Evolutionary conservation across 1,284 basidiomycete species (phyloP), one percentile per base, ranked within the genome.

Genomic region (Trichosporon coremiiforme): DNA sequence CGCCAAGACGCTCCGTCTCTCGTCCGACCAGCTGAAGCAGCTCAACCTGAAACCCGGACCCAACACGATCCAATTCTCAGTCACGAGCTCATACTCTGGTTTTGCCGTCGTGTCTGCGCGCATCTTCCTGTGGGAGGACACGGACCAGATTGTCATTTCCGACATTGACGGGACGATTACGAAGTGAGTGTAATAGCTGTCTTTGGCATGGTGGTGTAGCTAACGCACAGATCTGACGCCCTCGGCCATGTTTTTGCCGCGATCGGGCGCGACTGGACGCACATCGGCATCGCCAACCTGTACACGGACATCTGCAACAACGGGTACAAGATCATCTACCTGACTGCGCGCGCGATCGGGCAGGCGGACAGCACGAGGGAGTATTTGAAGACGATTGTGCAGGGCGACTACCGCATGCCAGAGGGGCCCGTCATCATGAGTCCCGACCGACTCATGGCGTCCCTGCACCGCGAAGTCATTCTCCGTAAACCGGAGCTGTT

Each of bases 141-240:
- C 89, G 8, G 94, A 98, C 81, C 88, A 89, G 31, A 89, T 99
- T 25, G 92, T 99, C 38, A 90, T 99, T 57, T 98, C 95, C 41
- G 97, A 99, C 80, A 99, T 99, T 73, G 97, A 99, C 80, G 97
- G 97, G 1, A 99, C 97, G 0, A 99, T 99, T 80, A 99, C 97
- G 41, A 98, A 97, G 94, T 95, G 75, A 57, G 88, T 78, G n/a
- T n/a, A n/a, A 35, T 41, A 17, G 31, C 29, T 1, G n/a, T n/a
- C n/a, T n/a, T n/a, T n/a, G n/a, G n/a, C n/a, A n/a, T n/a, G n/a
- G n/a, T n/a, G n/a, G 33, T 8, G 4, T 68, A 1, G 31, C 73
- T 50, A 41, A 64, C 25, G 60, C 66, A 36, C 75, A 96, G 93
- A 82, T 98, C 95, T 1, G 97, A 99, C 84, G 97, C 95, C 0